These are phyloP conservation scores for Capsicum rhomboideum DNA, from an alignment of 257 asterid species.

Conservation along the genomic window DNA sequence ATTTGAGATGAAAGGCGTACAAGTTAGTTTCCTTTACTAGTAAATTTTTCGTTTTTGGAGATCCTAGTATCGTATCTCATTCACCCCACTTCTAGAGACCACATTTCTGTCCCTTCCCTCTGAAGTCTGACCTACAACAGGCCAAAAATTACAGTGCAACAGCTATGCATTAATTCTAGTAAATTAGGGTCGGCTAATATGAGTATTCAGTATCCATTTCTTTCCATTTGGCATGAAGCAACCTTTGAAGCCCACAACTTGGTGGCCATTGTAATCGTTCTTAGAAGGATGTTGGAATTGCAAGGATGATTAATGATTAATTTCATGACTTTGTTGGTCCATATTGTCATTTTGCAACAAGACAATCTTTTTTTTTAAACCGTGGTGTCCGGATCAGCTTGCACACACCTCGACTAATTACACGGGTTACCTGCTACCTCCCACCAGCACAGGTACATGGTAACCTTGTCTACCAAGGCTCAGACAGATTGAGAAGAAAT, in stretches of 20 bases:
- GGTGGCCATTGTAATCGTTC: background rate
- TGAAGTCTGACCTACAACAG: background rate
- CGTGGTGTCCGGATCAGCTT: background rate
- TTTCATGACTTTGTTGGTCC: background rate
- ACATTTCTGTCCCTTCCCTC: background rate
- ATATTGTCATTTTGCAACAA: background rate
- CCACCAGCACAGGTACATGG: background rate
- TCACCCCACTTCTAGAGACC: background rate
- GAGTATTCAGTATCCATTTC: background rate
- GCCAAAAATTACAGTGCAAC: background rate
- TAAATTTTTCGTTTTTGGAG: background rate
- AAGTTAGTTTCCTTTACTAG: background rate
- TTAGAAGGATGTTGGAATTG: background rate
- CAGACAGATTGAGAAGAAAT: background rate
- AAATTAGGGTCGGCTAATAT: background rate
- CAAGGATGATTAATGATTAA: background rate
- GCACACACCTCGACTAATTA: background rate
- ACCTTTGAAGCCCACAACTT: background rate
- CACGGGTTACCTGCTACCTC: background rate
- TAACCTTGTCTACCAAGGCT: background rate
- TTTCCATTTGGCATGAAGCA: background rate
- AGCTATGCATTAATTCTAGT: background rate
- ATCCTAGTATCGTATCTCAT: background rate
- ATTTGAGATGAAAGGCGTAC: background rate
- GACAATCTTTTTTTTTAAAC: background rate